These are phyloP conservation scores for Daedaleopsis sinensis DNA, from an alignment of 768 basidiomycete genomes.

Conservation along the genomic window DNA sequence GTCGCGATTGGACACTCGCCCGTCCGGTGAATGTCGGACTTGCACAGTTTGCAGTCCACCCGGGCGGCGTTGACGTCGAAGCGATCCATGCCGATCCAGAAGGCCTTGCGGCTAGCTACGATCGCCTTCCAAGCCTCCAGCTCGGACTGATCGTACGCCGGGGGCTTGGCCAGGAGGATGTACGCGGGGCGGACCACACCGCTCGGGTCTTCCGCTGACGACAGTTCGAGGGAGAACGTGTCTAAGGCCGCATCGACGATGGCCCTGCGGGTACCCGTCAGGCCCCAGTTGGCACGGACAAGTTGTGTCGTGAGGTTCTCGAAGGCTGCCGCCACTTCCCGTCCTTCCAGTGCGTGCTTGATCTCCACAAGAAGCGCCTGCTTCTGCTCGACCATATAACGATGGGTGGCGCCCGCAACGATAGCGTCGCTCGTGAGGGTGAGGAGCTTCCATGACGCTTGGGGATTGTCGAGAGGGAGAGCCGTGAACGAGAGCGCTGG, in stretches of 20 bases:
- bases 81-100: background rate
- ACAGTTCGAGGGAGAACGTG: background rate
- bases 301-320: background rate
- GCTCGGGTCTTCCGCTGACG: background rate
- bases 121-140: background rate
- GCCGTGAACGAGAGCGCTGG: slow-evolving; percentile 4
- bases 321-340: background rate
- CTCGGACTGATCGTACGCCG: background rate
- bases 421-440: background rate
- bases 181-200: background rate
- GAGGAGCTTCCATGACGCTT: background rate
- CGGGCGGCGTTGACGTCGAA: background rate
- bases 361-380: background rate
- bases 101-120: background rate
- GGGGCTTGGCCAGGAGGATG: slow-evolving; percentile 1
- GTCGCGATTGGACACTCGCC: slow-evolving; percentile 4
- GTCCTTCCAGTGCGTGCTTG: background rate
- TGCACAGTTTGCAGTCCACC: slow-evolving; percentile 13
- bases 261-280: background rate
- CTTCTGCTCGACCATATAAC: background rate
- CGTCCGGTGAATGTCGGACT: slow-evolving; percentile 3
- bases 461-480: background rate
- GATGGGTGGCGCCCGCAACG: background rate
- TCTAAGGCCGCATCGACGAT: background rate
- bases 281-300: background rate